Evolutionary conservation across 257 asterid genomes (phyloP).

Genomic region (Gentiana macrophylla): DNA sequence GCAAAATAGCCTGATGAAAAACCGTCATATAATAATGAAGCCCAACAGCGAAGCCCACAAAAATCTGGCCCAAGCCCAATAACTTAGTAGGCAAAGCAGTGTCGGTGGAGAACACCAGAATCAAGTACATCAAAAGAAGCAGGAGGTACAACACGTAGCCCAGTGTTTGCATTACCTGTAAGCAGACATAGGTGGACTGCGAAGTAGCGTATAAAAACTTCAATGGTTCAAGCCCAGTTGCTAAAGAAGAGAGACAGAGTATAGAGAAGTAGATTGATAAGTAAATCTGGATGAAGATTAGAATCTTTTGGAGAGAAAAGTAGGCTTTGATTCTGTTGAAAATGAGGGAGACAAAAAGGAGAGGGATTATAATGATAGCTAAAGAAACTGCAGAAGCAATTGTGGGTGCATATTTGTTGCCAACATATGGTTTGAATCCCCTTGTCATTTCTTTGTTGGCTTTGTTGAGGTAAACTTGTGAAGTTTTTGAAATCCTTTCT

Average conservation of each 20-base stretch:
- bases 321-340: constrained; percentile 65
- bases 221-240: constrained; percentile 80
- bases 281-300: constrained; percentile 77
- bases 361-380: constrained; percentile 64
- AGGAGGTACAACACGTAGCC: constrained; percentile 70
- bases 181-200: constrained; percentile 69
- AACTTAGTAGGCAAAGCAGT: constrained; percentile 45
- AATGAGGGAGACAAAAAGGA: constrained; percentile 62
- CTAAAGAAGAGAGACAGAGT: constrained; percentile 50
- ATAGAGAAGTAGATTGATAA: constrained; percentile 79
- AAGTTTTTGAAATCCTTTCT: constrained; percentile 61
- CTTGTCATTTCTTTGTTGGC: constrained; percentile 71
- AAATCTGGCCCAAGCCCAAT: constrained; percentile 65
- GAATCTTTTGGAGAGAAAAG: constrained; percentile 67
- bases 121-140: constrained; percentile 72
- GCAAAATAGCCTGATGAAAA: constrained; percentile 71
- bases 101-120: constrained; percentile 69
- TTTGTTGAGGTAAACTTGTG: constrained; percentile 39
- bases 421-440: constrained; percentile 75
- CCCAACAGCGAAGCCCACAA: constrained; percentile 91
- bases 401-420: constrained; percentile 69
- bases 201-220: constrained; percentile 78
- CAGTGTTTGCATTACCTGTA: constrained; percentile 66
- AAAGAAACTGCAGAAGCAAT: constrained; percentile 56
- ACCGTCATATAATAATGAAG: constrained; percentile 83